These are phyloP conservation scores for Rhododendron kiyosumense DNA, from an alignment of 148 eudicot species.

Conservation along the genomic window DNA sequence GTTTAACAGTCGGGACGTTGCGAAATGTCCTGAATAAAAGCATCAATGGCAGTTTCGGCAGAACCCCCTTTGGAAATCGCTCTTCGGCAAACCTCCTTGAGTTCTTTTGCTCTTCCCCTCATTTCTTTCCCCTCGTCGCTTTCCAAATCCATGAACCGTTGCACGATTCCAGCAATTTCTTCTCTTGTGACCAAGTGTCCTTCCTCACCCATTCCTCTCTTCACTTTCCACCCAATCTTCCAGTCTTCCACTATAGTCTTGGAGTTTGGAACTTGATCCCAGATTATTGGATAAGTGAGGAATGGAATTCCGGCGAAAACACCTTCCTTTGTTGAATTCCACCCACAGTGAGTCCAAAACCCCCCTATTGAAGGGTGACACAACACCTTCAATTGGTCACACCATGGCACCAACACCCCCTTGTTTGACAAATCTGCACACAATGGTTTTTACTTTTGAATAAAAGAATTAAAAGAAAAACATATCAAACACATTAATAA, in stretches of 20 bases:
- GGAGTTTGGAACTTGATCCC: constrained; percentile 10
- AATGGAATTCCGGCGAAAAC: constrained; percentile 9
- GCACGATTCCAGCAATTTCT: constrained; percentile 7
- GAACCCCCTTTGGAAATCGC: constrained; percentile 25
- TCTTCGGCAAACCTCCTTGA: constrained; percentile 9
- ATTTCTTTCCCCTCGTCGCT: constrained; percentile 22
- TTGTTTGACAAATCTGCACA: background rate
- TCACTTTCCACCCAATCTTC: constrained; percentile 17
- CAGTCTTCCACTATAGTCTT: constrained; percentile 11
- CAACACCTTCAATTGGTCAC: constrained; percentile 43
- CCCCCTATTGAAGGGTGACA: constrained; percentile 14
- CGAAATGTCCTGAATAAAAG: constrained; percentile 20
- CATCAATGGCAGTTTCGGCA: constrained; percentile 17
- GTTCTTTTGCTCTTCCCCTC: constrained; percentile 16
- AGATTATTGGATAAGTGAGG: constrained; percentile 12
- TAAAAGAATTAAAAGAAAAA: background rate
- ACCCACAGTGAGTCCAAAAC: constrained; percentile 15
- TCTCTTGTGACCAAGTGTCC: background rate
- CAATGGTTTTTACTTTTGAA: background rate
- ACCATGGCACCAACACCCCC: constrained; percentile 39
- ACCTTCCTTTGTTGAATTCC: constrained; percentile 18
- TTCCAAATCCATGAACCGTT: constrained; percentile 9
- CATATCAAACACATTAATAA: background rate
- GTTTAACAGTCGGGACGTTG: background rate
- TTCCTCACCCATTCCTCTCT: background rate